Base-by-base conservation (phyloP, 73 alveolate species). In the Durusdinium trenchii region DNA sequence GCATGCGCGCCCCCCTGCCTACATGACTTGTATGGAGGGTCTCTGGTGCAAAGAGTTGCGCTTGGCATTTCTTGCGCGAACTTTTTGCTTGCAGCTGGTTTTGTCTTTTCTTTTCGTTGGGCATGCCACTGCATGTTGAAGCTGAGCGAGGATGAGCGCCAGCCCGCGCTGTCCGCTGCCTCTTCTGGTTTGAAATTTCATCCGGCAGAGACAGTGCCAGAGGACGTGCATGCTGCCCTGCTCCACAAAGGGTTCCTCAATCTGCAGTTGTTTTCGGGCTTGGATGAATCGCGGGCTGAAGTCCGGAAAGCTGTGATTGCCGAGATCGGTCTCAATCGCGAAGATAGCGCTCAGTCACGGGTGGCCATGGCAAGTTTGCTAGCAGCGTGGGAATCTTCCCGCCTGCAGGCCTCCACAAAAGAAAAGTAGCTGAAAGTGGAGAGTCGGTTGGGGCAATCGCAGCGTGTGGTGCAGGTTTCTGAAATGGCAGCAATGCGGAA, bases 181-280 rank as follows among this genome's bases (percentile, higher is more conserved):
- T 86, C 95, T 0, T 10, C 83, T 20, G 95, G 61, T 32, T 48
- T 86, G 64, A 86, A 86, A 64, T 86, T 40, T 18, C 95, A 86
- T 47, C 6, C 61, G 47, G 60, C 62, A 7, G 83, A 86, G 54
- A 20, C 0, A 47, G 95, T 43, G 3, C 64, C 82, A 46, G 83
- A 7, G 42, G 47, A 61, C 6, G 64, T 60, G n/a, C 95, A 86
- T 26, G 62, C 10, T 32, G 95, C 95, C 40, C 9, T 86, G 36
- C 40, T 18, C 47, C 95, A 86, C 83, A 60, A 28, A 40, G 82
- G 82, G 35, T 52, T 85, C 75, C 52, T 61, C 45, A 38, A 36
- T 6, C 30, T 57, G 73, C 52, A 30, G 46, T 32, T 86, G 0
- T 43, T 61, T 42, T 52, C 79, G n/a, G 95, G 95, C 79, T 9